These are phyloP conservation scores for Holtermannia corniformis DNA, from an alignment of 768 basidiomycete genomes.

Conservation along the genomic window DNA sequence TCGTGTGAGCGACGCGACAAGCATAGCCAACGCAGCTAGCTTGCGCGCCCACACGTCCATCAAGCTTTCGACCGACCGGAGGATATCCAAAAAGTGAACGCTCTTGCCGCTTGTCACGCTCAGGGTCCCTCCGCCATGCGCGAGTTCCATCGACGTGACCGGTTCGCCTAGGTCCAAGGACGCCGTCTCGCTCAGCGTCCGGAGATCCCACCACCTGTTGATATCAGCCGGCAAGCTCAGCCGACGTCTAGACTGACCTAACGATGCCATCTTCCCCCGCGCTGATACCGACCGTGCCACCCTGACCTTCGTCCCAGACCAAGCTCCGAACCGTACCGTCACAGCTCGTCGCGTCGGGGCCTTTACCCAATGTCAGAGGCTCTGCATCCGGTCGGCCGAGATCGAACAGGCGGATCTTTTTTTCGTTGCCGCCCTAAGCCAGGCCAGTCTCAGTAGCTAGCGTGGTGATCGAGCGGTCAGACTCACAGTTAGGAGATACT, in stretches of 20 bases:
- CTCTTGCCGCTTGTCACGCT: conserved; percentile 86
- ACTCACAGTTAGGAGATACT: conserved; percentile 39
- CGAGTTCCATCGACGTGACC: conserved; percentile 91
- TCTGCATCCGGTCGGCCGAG: conserved; percentile 75
- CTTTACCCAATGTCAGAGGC: conserved; percentile 63
- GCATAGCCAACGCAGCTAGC: too few species aligned
- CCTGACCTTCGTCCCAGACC: conserved; percentile 74
- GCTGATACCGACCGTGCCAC: conserved; percentile 61
- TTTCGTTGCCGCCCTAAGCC: conserved; percentile 92
- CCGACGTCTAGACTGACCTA: conserved; percentile 51
- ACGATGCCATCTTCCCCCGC: conserved; percentile 86
- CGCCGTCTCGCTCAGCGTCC: conserved; percentile 63
- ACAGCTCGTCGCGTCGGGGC: conserved; percentile 54
- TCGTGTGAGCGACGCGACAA: too few species aligned
- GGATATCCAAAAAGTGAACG: conserved; percentile 71
- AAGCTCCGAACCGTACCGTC: conserved; percentile 87
- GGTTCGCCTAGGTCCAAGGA: conserved; percentile 63
- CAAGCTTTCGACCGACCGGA: too few species aligned
- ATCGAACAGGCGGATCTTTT: conserved; percentile 93
- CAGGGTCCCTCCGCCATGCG: conserved; percentile 62
- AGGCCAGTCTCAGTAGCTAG: conserved; percentile 47
- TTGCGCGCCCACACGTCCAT: too few species aligned
- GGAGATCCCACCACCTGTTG: conserved; percentile 89
- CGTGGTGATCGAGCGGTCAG: not conserved
- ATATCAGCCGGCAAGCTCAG: conserved; percentile 1